Evolutionary conservation across 129 eudicot species (phyloP).

Genomic region (Silybum marianum): DNA sequence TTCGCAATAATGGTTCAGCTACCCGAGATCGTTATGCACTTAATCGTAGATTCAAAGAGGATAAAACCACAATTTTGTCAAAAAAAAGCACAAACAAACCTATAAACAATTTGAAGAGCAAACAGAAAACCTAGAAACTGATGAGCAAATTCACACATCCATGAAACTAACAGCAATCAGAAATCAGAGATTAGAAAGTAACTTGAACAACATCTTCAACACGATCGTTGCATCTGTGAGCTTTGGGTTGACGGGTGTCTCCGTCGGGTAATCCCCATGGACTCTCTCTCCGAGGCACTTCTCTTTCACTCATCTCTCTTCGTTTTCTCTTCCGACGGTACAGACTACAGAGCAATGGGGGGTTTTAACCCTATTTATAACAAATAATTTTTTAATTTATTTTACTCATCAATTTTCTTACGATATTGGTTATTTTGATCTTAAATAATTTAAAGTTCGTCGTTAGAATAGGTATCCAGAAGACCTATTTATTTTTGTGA

Average conservation of each 20-base stretch:
- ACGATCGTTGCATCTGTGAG: conserved; percentile 97
- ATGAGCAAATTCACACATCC: conserved; percentile 11
- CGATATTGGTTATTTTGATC: too few species aligned
- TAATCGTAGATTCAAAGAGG: not conserved
- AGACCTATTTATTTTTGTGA: too few species aligned
- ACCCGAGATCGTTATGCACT: not conserved
- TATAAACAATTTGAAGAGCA: not conserved
- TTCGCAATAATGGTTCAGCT: conserved; percentile 1
- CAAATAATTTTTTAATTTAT: not conserved
- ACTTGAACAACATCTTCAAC: conserved; percentile 93
- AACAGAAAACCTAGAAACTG: not conserved
- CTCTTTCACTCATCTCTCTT: conserved; percentile 62
- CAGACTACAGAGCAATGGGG: not conserved
- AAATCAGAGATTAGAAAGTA: not conserved
- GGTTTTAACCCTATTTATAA: not conserved
- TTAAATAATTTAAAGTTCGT: too few species aligned
- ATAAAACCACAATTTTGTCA: conserved; percentile 1
- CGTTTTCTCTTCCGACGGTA: not conserved
- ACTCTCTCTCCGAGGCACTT: conserved; percentile 89
- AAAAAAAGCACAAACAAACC: not conserved
- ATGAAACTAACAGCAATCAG: not conserved
- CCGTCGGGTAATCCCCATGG: conserved; percentile 95
- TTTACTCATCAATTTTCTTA: too few species aligned
- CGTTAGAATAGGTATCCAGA: too few species aligned
- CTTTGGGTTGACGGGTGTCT: conserved; percentile 60